Evolutionary conservation across 2,329 filamentous ascomycete genomes (phyloP).

Genomic region (Cordyceps farinosa): DNA sequence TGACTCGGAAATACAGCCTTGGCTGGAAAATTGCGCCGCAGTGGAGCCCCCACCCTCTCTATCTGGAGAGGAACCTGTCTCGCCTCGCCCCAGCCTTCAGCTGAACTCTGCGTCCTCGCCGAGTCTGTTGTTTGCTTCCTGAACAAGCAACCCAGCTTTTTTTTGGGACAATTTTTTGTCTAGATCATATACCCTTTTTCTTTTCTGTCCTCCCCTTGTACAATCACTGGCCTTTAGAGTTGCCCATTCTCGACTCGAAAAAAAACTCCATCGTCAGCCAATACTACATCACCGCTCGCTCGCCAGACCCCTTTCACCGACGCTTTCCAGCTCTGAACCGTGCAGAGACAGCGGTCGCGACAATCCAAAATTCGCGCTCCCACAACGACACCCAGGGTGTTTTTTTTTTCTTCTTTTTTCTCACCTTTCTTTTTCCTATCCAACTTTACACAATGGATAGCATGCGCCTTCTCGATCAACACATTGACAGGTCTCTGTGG

Average conservation of each 20-base stretch:
- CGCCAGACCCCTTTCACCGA: not conserved
- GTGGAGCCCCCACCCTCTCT: not conserved
- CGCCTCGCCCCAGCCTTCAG: slow-evolving; percentile 17
- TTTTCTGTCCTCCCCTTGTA: not conserved
- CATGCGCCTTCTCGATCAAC: slow-evolving; percentile 13
- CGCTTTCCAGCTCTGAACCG: not conserved
- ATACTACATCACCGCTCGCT: not conserved
- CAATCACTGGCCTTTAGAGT: too few species aligned
- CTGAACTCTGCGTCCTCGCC: not conserved
- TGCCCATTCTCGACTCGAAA: too few species aligned
- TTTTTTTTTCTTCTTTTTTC: too few species aligned
- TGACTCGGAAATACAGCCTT: not conserved
- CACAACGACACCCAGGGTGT: not conserved
- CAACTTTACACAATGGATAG: not conserved
- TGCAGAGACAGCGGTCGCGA: too few species aligned
- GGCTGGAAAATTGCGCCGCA: slow-evolving; percentile 10
- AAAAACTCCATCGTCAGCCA: too few species aligned
- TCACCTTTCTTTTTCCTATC: too few species aligned
- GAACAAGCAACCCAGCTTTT: not conserved
- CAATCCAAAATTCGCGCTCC: not conserved
- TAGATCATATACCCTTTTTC: not conserved
- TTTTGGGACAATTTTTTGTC: not conserved
- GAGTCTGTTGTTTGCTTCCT: not conserved
- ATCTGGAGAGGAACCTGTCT: not conserved
- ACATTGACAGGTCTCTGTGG: slow-evolving; percentile 9